Evolutionary conservation across 148 eudicot genomes (phyloP).

Genomic region (Silene conica): DNA sequence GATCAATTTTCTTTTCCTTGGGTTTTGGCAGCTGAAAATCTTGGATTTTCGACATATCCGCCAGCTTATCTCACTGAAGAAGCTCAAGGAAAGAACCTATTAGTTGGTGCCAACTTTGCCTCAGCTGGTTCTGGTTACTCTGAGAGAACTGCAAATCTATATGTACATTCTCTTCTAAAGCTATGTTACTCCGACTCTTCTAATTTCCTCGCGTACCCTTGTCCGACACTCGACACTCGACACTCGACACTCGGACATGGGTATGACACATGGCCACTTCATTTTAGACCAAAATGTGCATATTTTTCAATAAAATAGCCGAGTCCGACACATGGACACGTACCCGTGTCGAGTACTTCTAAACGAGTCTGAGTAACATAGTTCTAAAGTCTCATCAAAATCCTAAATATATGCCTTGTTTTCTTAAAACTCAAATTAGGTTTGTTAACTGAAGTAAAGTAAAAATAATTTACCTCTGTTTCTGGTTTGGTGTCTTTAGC

Average conservation of each 20-base stretch:
- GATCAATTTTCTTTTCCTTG: neutral
- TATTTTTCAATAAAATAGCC: too few relatives aligned
- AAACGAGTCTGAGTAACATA: too few relatives aligned
- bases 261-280: too few relatives aligned
- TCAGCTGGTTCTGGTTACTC: constrained; percentile 86
- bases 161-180: constrained; percentile 24
- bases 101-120: constrained; percentile 73
- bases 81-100: constrained; percentile 48
- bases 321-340: too few relatives aligned
- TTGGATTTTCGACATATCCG: constrained; percentile 73
- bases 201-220: too few relatives aligned
- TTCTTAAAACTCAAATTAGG: too few relatives aligned
- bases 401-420: neutral
- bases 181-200: too few relatives aligned
- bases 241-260: too few relatives aligned
- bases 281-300: too few relatives aligned
- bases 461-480: neutral
- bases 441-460: neutral
- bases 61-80: constrained; percentile 71
- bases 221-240: too few relatives aligned
- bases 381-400: neutral
- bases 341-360: too few relatives aligned
- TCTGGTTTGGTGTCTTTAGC: constrained; percentile 31
- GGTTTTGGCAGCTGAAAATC: constrained; percentile 60
- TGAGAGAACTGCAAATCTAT: constrained; percentile 63